Conservation (phyloP, 257 asterid species). For the Solanum appendiculatum region DNA sequence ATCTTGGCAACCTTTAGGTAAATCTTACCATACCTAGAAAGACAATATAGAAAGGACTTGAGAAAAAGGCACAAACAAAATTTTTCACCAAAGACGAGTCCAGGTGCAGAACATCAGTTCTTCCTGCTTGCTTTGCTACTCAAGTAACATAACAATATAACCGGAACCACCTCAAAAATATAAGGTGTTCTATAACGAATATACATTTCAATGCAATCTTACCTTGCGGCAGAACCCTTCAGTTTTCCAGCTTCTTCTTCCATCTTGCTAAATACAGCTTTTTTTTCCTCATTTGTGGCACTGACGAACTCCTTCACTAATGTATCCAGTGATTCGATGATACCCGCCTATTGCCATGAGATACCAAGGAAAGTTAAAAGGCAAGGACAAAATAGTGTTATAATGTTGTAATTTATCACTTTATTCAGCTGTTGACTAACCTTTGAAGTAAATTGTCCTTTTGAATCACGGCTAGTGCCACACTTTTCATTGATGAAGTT, state of each 20-base stretch:
- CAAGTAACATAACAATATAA: neutral
- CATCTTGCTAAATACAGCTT: slow-evolving; percentile 32
- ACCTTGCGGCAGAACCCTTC: slow-evolving; percentile 71
- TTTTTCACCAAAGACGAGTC: neutral
- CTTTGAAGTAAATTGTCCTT: slow-evolving; percentile 70
- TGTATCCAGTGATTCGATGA: slow-evolving; percentile 46
- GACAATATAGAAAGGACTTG: neutral
- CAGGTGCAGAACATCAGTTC: neutral
- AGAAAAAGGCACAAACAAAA: neutral
- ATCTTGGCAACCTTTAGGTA: slow-evolving; percentile 82
- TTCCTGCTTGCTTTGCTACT: neutral
- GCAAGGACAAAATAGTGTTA: neutral
- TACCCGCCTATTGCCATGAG: slow-evolving; percentile 57
- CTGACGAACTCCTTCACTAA: slow-evolving; percentile 66
- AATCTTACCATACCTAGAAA: slow-evolving; percentile 62
- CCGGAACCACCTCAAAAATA: neutral
- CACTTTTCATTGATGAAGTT: slow-evolving; percentile 75
- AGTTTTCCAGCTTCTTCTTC: slow-evolving; percentile 79
- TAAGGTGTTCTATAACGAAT: neutral
- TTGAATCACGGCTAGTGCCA: slow-evolving; percentile 81
- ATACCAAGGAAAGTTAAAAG: slow-evolving; percentile 7
- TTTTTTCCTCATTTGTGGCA: slow-evolving; percentile 54
- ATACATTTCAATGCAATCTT: neutral
- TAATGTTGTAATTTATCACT: neutral
- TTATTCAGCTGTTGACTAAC: slow-evolving; percentile 26